Conservation (phyloP, 2,329 filamentous ascomycete genomes). For the Sarocladiaceae sp. region DNA sequence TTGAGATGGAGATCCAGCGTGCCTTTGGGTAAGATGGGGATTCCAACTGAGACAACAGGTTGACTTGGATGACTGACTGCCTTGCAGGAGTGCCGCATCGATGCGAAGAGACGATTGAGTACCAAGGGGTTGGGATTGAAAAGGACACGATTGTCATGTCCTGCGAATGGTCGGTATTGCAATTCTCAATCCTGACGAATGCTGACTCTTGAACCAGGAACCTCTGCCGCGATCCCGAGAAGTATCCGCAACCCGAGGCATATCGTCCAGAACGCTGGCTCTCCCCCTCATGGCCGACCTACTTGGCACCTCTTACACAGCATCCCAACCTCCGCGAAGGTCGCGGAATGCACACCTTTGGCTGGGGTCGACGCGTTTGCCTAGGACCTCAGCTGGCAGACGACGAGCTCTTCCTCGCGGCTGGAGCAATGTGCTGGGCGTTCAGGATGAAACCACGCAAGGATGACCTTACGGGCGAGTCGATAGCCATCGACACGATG, state of each 20-base stretch:
- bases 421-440: slow-evolving; percentile 42
- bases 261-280: slow-evolving; percentile 59
- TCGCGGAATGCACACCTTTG: slow-evolving; percentile 53
- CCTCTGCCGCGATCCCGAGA: slow-evolving; percentile 50
- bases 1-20: slow-evolving; percentile 52
- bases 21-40: slow-evolving; percentile 41
- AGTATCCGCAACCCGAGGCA: slow-evolving; percentile 57
- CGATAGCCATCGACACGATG: slow-evolving; percentile 39
- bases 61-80: no score
- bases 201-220: slow-evolving; percentile 28
- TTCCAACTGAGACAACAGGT: no score
- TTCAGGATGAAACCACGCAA: slow-evolving; percentile 36
- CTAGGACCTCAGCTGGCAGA: slow-evolving; percentile 36
- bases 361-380: slow-evolving; percentile 46
- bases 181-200: background rate
- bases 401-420: slow-evolving; percentile 48
- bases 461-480: slow-evolving; percentile 35
- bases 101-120: slow-evolving; percentile 40
- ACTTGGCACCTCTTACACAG: slow-evolving; percentile 55
- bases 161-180: slow-evolving; percentile 39
- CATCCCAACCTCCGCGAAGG: slow-evolving; percentile 57
- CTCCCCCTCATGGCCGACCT: slow-evolving; percentile 56
- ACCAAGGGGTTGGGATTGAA: slow-evolving; percentile 38
- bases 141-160: slow-evolving; percentile 43
- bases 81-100: slow-evolving; percentile 40